phyloP scores from a whole-genome alignment of 2,329 filamentous ascomycete genomes.

The Lizonia empirigonia region DNA sequence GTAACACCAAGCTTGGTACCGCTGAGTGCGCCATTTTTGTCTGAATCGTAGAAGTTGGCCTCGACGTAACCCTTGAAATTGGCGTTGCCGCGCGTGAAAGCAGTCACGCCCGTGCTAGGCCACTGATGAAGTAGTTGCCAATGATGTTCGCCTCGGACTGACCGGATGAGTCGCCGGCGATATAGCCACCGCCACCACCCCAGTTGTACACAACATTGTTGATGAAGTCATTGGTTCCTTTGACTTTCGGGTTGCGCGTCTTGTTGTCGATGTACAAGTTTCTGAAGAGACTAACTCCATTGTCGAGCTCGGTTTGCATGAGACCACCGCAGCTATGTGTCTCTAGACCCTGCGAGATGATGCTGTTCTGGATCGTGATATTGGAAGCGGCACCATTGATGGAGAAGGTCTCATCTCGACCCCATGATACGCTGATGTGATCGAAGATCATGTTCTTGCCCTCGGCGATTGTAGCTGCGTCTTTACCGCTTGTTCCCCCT shows the following conservation, averaged over 20 bases:
- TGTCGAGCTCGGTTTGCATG: slow-evolving; percentile 55
- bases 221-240: slow-evolving; percentile 61
- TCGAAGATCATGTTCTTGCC: slow-evolving; percentile 63
- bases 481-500: slow-evolving; percentile 58
- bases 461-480: slow-evolving; percentile 60
- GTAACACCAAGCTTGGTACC: slow-evolving; percentile 53
- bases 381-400: slow-evolving; percentile 57
- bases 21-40: slow-evolving; percentile 57
- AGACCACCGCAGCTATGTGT: slow-evolving; percentile 60
- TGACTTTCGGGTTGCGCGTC: slow-evolving; percentile 63
- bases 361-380: slow-evolving; percentile 59
- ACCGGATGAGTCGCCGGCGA: slow-evolving; percentile 58
- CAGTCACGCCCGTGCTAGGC: slow-evolving; percentile 57
- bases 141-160: slow-evolving; percentile 59
- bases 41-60: slow-evolving; percentile 59
- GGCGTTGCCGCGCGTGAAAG: slow-evolving; percentile 61
- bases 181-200: slow-evolving; percentile 61
- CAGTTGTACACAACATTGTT: slow-evolving; percentile 62
- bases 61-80: slow-evolving; percentile 61
- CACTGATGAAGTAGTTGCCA: slow-evolving; percentile 64
- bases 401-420: slow-evolving; percentile 62
- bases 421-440: slow-evolving; percentile 60
- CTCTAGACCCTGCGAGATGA: slow-evolving; percentile 61
- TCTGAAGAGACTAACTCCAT: slow-evolving; percentile 57
- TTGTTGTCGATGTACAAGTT: slow-evolving; percentile 65